Percentiles rank a stretch among this genome's conserved stretches.
Conservation (phyloP, 2,329 filamentous ascomycete species). For the Fusarium globosum region DNA sequence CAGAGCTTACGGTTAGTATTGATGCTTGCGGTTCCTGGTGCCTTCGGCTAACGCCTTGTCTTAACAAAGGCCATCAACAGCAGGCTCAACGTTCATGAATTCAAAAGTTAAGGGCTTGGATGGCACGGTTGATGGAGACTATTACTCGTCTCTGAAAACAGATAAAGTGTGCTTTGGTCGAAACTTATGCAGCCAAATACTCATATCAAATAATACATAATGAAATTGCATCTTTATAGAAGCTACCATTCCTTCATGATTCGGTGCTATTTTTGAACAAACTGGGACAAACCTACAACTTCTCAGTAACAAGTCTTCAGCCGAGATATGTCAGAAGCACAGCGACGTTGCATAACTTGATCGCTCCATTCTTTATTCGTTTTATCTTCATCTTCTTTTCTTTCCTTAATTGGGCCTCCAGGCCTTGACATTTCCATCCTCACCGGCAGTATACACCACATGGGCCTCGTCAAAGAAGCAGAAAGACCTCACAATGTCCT, state of each 20-base stretch:
- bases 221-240: neutral
- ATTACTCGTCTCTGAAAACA: neutral
- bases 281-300: neutral
- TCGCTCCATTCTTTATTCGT: neutral
- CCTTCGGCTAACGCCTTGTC: neutral
- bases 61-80: neutral
- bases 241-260: neutral
- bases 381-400: neutral
- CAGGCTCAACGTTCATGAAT: neutral
- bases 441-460: constrained; percentile 68
- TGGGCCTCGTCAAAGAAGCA: constrained; percentile 72
- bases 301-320: too few relatives aligned
- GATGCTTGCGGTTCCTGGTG: neutral
- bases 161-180: too few relatives aligned
- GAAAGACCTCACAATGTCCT: constrained; percentile 72
- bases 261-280: neutral
- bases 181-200: neutral
- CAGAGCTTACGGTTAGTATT: constrained; percentile 5
- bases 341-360: neutral
- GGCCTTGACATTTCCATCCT: constrained; percentile 68
- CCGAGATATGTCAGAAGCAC: neutral
- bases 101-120: neutral
- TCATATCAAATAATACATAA: neutral
- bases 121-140: too few relatives aligned
- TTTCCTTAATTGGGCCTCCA: constrained; percentile 56